phyloP scores from a whole-genome alignment of 345 rosid species.

The Eucalyptus erythrocorys region DNA sequence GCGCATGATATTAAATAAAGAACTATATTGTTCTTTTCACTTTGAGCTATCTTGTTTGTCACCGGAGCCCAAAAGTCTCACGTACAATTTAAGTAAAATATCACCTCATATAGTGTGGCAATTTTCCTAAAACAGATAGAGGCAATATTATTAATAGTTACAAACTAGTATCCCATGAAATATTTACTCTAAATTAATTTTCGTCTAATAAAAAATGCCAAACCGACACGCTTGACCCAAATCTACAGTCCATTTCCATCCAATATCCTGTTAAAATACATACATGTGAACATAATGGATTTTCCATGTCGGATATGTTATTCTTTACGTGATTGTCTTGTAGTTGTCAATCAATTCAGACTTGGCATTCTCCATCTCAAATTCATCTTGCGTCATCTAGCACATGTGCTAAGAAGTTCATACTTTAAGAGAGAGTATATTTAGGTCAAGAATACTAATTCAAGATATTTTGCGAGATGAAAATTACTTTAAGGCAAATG shows the following conservation, averaged over 20 bases:
- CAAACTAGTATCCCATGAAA: neutral
- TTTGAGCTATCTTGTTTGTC: neutral
- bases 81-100: neutral
- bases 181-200: neutral
- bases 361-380: neutral
- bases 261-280: rapidly evolving
- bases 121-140: neutral
- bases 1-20: neutral
- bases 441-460: neutral
- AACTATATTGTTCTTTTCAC: neutral
- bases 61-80: neutral
- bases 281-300: neutral
- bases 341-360: neutral
- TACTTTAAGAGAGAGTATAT: neutral
- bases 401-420: rapidly evolving
- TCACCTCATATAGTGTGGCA: neutral
- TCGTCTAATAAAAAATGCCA: neutral
- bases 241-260: rapidly evolving
- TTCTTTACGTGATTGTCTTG: neutral
- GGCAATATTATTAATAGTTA: neutral
- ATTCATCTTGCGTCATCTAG: neutral
- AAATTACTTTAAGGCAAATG: neutral
- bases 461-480: neutral
- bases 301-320: rapidly evolving
- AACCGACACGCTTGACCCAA: rapidly evolving